Evolutionary conservation across 495 filamentous ascomycete species (phyloP), one percentile per base, ranked within the genome.

Genomic region (Neurospora tetrasperma): DNA sequence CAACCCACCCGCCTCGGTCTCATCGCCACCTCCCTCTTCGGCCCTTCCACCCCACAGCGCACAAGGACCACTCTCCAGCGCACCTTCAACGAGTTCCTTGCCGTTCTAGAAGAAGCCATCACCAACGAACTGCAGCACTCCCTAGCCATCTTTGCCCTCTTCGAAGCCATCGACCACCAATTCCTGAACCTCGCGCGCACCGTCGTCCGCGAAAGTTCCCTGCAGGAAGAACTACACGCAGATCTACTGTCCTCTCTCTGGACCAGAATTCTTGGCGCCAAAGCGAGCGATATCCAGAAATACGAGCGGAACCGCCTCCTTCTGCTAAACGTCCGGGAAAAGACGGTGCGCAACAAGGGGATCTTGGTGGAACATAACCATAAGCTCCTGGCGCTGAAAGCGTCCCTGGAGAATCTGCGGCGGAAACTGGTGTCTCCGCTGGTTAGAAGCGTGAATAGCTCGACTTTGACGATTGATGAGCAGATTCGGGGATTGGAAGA

Each of bases 21-120:
- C 39, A 70, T 93, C 23, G 84, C 92, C 27, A 90, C 88, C 44
- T 87, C 87, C 71, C 74, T 97, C 46, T 91, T 97, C 71, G 94
- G 94, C n/a, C 88, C 89, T 69, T 92, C 93, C 0, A 85, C 88
- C 3, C 88, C 90, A 2, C 93, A 97, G 77, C 90, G 89, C 74
- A 95, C 92, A n/a, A 89, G 88, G 18, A 83, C 88, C 11, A 92
- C 94, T 3, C 86, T 97, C 7, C 93, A 93, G 62, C 89, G 92
- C 48, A 94, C 93, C 18, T 97, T 97, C 76, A 90, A 90, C 77
- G 92, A 96, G 77, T 95, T 97, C 79, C 84, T 97, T 9, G 86
- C 87, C n/a, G 90, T 95, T 0, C 87, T 97, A 4, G 94, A 97
- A 82, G 93, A 97, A 73, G 91, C 90, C 48, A 96, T 97, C 80